Conservation (phyloP, 2,329 filamentous ascomycete species). For the Ceratocystis papillata region DNA sequence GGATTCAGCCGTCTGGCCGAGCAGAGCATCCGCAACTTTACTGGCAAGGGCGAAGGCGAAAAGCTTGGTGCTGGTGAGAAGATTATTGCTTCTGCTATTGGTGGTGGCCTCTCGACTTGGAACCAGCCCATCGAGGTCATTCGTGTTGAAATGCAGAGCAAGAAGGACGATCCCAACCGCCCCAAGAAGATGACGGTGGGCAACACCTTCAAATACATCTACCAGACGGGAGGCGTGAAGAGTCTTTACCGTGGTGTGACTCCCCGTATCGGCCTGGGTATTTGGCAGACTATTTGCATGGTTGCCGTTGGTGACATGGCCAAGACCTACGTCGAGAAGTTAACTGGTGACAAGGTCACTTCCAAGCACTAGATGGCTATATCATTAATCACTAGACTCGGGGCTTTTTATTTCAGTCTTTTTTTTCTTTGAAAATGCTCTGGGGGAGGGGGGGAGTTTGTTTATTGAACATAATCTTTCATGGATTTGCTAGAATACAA, state of each 20-base stretch:
- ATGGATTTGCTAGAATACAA: not conserved
- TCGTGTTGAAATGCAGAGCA: conserved; percentile 99
- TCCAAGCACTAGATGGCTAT: conserved; percentile 49
- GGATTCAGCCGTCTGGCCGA: conserved; percentile 87
- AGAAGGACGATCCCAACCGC: conserved; percentile 92
- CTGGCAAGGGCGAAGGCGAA: conserved; percentile 67
- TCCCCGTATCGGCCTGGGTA: conserved; percentile 83
- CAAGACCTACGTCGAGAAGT: conserved; percentile 55
- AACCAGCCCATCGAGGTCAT: conserved; percentile 99
- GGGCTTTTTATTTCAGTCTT: not conserved
- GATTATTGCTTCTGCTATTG: conserved; percentile 72
- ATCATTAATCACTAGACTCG: not conserved
- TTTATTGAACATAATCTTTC: not conserved
- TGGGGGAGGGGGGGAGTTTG: not conserved
- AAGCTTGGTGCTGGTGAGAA: conserved; percentile 76
- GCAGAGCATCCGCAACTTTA: conserved; percentile 67
- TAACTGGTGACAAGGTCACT: conserved; percentile 53
- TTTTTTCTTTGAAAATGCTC: not conserved
- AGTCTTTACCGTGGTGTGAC: conserved; percentile 93
- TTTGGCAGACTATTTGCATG: conserved; percentile 99
- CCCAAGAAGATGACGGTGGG: conserved; percentile 98
- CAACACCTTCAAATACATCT: conserved; percentile 80
- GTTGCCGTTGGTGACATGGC: conserved; percentile 95
- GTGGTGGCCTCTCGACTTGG: conserved; percentile 93
- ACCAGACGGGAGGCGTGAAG: conserved; percentile 73